Evolutionary conservation across 352 stramenopile species (phyloP).

Genomic region (Thalassiosira oceanica): DNA sequence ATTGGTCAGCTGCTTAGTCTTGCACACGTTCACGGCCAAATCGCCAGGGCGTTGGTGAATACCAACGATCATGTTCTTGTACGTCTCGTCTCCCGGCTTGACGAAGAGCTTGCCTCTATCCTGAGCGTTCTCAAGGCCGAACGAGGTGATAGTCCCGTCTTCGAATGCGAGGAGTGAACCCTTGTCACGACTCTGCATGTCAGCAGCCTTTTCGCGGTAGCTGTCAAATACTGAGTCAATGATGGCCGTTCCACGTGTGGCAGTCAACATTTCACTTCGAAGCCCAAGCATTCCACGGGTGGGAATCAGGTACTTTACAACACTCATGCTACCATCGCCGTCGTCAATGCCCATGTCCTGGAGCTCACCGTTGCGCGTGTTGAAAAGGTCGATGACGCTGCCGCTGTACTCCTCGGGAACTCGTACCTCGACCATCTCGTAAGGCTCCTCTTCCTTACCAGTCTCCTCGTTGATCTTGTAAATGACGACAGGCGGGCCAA

Average conservation of each 20-base stretch:
- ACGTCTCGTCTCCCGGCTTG: constrained; percentile 88
- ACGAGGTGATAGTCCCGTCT: constrained; percentile 83
- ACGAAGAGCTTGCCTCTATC: constrained; percentile 96
- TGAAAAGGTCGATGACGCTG: constrained; percentile 95
- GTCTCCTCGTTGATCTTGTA: constrained; percentile 86
- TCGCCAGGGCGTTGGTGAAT: constrained; percentile 95
- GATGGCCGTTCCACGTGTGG: constrained; percentile 94
- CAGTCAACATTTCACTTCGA: constrained; percentile 93
- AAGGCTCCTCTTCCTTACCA: constrained; percentile 77
- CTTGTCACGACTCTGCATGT: constrained; percentile 79
- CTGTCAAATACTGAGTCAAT: constrained; percentile 98
- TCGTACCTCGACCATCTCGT: constrained; percentile 81
- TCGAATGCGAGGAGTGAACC: constrained; percentile 84
- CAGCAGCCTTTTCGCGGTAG: constrained; percentile 83
- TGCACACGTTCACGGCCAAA: constrained; percentile 97
- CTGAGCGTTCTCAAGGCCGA: constrained; percentile 93
- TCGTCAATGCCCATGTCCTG: constrained; percentile 86
- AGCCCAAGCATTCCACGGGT: constrained; percentile 97
- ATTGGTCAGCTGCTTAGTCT: constrained; percentile 98
- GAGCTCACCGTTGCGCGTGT: constrained; percentile 90
- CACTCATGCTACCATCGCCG: constrained; percentile 87
- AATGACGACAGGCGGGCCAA: constrained; percentile 96
- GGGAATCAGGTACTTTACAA: constrained; percentile 91
- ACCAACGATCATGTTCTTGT: constrained; percentile 96
- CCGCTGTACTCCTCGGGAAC: constrained; percentile 95